Evolutionary conservation across 163 green algal genomes (phyloP).

Genomic region (Scenedesmus sp.): DNA sequence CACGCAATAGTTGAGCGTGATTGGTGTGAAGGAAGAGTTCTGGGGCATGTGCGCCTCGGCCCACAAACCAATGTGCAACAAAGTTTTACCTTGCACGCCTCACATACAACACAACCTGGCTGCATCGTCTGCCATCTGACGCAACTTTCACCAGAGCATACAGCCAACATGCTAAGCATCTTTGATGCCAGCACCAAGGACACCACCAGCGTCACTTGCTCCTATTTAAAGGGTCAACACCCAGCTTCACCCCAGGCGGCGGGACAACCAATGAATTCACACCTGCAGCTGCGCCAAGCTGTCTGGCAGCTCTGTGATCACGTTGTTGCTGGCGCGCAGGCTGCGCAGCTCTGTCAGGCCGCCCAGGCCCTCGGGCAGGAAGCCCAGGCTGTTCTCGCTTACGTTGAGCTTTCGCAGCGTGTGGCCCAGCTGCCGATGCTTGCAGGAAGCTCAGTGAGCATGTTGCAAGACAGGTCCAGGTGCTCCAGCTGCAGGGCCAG

Average conservation of each 20-base stretch:
- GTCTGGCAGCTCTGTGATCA: constrained; percentile 44
- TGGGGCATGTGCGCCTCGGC: neutral
- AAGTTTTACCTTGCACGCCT: too few species aligned
- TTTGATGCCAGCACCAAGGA: neutral
- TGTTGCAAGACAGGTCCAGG: constrained; percentile 42
- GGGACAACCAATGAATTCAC: too few species aligned
- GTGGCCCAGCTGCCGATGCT: constrained; percentile 41
- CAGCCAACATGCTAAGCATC: neutral
- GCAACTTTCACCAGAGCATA: neutral
- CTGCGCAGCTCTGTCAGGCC: constrained; percentile 18
- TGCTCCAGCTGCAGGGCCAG: constrained; percentile 5
- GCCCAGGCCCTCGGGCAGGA: constrained; percentile 45
- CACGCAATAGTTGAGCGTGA: neutral
- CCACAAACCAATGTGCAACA: too few species aligned
- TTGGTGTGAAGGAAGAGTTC: too few species aligned
- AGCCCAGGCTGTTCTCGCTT: constrained; percentile 26
- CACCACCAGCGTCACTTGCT: too few species aligned
- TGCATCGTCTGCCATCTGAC: neutral
- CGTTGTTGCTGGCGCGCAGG: constrained; percentile 36
- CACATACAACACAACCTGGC: too few species aligned
- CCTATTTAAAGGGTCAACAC: too few species aligned
- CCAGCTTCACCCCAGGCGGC: neutral
- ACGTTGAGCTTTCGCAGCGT: constrained; percentile 50
- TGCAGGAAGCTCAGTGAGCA: constrained; percentile 28
- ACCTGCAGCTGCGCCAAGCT: constrained; percentile 21